Evolutionary conservation across 352 stramenopile species (phyloP).

Genomic region (Globisporangium nagaii): DNA sequence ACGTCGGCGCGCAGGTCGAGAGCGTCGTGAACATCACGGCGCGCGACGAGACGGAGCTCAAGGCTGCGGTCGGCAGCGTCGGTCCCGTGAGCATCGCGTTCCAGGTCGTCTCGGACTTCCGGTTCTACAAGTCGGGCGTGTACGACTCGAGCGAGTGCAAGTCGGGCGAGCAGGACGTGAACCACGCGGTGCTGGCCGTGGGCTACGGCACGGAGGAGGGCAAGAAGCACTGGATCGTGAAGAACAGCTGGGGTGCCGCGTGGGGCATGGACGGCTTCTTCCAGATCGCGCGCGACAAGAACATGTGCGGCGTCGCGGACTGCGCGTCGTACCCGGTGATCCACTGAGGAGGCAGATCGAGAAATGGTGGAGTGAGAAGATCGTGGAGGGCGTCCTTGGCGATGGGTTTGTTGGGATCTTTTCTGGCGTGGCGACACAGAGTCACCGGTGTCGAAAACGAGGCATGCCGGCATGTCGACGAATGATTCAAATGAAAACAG

Average conservation of each 20-base stretch:
- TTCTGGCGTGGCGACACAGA: neutral
- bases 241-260: constrained; percentile 93
- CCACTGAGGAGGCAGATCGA: neutral
- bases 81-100: constrained; percentile 85
- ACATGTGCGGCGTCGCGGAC: constrained; percentile 87
- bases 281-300: constrained; percentile 87
- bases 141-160: constrained; percentile 83
- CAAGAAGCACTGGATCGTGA: constrained; percentile 95
- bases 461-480: no score
- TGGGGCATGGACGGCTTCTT: constrained; percentile 98
- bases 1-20: constrained; percentile 66
- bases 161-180: constrained; percentile 81
- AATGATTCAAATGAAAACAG: no score
- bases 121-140: constrained; percentile 86
- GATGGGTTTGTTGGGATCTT: neutral
- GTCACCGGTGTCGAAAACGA: no score
- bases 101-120: constrained; percentile 85
- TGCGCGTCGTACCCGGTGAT: constrained; percentile 85
- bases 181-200: constrained; percentile 93
- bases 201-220: constrained; percentile 93
- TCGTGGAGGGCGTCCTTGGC: no score
- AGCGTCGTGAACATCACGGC: constrained; percentile 84
- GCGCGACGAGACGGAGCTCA: constrained; percentile 70
- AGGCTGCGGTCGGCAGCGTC: constrained; percentile 49
- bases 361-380: no score